Percentiles rank a stretch among this genome's conserved stretches.
Evolutionary conservation across 2,329 filamentous ascomycete genomes (phyloP).

Genomic region (Diaporthe capsici): DNA sequence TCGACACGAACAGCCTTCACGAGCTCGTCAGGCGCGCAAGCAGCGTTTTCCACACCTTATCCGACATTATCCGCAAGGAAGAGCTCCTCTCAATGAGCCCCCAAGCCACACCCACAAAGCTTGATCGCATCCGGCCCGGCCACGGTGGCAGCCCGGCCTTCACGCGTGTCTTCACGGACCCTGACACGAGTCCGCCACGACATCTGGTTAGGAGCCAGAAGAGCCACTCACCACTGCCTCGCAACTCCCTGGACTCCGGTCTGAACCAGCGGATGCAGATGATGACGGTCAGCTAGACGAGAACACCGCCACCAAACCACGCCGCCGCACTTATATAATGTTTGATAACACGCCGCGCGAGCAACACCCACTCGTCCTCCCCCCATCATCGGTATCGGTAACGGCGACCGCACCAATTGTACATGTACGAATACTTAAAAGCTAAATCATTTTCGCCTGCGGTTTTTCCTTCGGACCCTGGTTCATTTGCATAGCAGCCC

Average conservation of each 20-base stretch:
- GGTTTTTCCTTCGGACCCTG: constrained; percentile 21
- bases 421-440: constrained; percentile 43
- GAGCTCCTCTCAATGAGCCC: constrained; percentile 72
- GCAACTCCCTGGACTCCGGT: constrained; percentile 64
- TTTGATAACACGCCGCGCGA: constrained; percentile 40
- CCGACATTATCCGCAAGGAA: constrained; percentile 71
- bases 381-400: constrained; percentile 28
- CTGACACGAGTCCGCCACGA: constrained; percentile 68
- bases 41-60: constrained; percentile 70
- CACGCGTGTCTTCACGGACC: constrained; percentile 75
- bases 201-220: constrained; percentile 66
- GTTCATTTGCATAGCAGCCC: constrained; percentile 42
- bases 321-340: constrained; percentile 38
- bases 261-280: constrained; percentile 71
- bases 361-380: constrained; percentile 5
- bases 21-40: constrained; percentile 75
- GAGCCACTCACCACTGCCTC: constrained; percentile 65
- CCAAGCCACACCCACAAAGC: constrained; percentile 61
- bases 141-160: constrained; percentile 76
- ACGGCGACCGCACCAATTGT: constrained; percentile 37
- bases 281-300: constrained; percentile 72
- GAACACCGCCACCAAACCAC: constrained; percentile 14
- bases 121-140: constrained; percentile 55
- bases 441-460: constrained; percentile 38
- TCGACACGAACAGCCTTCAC: constrained; percentile 78